Base-by-base conservation (phyloP, 257 asterid genomes). In the Solanum peruvianum region DNA sequence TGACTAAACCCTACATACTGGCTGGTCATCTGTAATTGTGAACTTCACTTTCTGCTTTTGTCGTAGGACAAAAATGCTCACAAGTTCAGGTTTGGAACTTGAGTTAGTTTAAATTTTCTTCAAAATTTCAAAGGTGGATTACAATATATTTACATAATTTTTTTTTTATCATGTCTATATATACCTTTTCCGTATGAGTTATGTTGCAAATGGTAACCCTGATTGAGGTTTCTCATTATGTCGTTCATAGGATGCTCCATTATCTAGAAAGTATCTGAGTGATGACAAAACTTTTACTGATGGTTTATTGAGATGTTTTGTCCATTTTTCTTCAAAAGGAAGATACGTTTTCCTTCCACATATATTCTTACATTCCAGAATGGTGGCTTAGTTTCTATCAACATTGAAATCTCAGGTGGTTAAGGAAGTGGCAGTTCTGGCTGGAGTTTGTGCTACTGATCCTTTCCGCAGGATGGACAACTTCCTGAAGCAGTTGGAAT, bases 401-500 rank as follows among this genome's bases (percentile, higher is more conserved):
- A 21, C 85, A 47, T 37, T 69, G 56, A 87, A 89, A 84, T 82
- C 27, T 83, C 86, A 97, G 99, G 98, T 97, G 86, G 98, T 97
- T 87, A 91, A 93, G 90, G 89, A 90, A 85, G 98, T 95, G 78
- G 98, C 99, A 25, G 99, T 97, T 92, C 96, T 97, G 20, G 99
- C 98, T 83, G 99, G 99, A 85, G 98, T 97, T 58, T 97, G 99
- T 90, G 99, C 93, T 86, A 95, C 99, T 2, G 99, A 97, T 87
- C 99, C 99, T 87, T 97, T 97, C 85, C 95, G 99, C 84, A 91
- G 93, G 91, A 95, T 97, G 95, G 98, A 92, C 87, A 92, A 90
- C 92, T 97, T 97, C 94, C 92, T 97, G 90, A 95, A 91, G 98
- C 98, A 95, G 90, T 91, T 97, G 95, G 98, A 97, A 87, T 92